A percentile compares a stretch with the other conserved stretches of the same genome.
Evolutionary conservation across 2,329 filamentous ascomycete genomes (phyloP).

Genomic region (Penicillium fuscoglaucum): DNA sequence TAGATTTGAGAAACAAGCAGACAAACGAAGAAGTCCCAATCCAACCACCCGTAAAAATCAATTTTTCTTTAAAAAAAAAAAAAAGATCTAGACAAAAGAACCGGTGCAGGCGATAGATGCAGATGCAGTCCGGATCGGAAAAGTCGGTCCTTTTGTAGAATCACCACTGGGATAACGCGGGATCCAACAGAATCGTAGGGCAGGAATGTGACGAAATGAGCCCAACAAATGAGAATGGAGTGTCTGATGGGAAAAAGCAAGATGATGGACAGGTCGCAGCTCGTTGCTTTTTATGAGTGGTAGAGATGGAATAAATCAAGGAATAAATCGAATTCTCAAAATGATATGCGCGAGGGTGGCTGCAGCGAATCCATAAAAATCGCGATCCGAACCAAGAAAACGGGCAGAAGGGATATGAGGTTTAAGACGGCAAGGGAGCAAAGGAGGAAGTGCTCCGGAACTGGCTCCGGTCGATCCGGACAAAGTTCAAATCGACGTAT

Average conservation of each 20-base stretch:
- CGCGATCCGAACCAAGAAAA: conserved; percentile 28
- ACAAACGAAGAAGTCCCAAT: conserved; percentile 26
- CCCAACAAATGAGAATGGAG: conserved; percentile 21
- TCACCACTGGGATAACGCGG: conserved; percentile 28
- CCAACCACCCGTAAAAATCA: conserved; percentile 23
- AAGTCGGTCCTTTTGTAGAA: conserved; percentile 37
- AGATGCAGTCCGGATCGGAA: conserved; percentile 41
- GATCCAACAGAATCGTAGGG: conserved; percentile 30
- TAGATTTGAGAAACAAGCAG: conserved; percentile 17
- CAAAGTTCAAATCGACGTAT: conserved; percentile 29
- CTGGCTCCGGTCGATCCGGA: conserved; percentile 28
- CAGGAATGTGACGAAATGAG: conserved; percentile 35
- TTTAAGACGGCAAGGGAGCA: conserved; percentile 26
- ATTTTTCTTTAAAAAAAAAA: background rate
- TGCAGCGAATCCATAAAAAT: conserved; percentile 29
- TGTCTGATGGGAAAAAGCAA: background rate
- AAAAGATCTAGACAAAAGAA: conserved; percentile 28
- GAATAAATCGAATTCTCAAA: conserved; percentile 12
- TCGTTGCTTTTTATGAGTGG: conserved; percentile 28
- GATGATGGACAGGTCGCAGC: conserved; percentile 22
- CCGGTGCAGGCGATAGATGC: conserved; percentile 29
- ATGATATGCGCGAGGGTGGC: conserved; percentile 28
- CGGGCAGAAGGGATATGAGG: conserved; percentile 29
- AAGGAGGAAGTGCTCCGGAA: conserved; percentile 32
- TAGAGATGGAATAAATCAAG: conserved; percentile 1